Percentiles rank a stretch among this genome's conserved stretches.
These are phyloP conservation scores for Garcia nutans DNA, from an alignment of 345 rosid species.

Conservation along the genomic window DNA sequence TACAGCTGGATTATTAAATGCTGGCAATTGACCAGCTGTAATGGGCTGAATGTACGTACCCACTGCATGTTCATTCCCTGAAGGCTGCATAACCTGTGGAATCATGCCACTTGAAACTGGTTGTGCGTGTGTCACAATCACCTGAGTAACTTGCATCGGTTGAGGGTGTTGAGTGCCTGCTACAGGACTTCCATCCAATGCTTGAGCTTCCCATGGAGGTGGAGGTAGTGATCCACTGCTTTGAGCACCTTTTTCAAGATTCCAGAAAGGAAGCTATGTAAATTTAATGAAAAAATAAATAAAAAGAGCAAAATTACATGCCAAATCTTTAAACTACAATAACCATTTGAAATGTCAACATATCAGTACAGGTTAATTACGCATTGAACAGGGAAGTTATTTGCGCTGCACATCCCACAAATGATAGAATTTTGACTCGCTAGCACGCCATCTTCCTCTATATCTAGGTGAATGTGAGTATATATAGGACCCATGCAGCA, in stretches of 20 bases:
- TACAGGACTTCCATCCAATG: constrained; percentile 53
- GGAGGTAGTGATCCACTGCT: constrained; percentile 66
- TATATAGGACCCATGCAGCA: neutral
- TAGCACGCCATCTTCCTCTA: neutral
- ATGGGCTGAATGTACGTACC: constrained; percentile 69
- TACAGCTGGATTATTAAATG: constrained; percentile 23
- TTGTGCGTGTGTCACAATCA: constrained; percentile 40
- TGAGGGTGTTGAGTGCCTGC: constrained; percentile 60
- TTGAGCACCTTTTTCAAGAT: constrained; percentile 54
- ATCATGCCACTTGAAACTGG: constrained; percentile 40
- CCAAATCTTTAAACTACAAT: neutral
- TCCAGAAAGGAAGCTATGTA: constrained; percentile 21
- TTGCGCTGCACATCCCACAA: neutral
- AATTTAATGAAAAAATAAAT: neutral
- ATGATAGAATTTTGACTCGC: neutral
- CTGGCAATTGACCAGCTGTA: constrained; percentile 29
- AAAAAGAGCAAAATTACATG: neutral
- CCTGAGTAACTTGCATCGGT: constrained; percentile 57
- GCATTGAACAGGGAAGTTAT: neutral
- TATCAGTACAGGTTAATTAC: neutral
- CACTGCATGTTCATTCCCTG: constrained; percentile 49
- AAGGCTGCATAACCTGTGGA: constrained; percentile 48
- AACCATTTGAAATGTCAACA: constrained; percentile 1
- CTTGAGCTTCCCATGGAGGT: constrained; percentile 96
- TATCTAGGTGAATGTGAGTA: neutral